A percentile compares a stretch with the other conserved stretches of the same genome.
These are phyloP conservation scores for Triangularia setosa DNA, from an alignment of 2,329 filamentous ascomycete species.

Conservation along the genomic window DNA sequence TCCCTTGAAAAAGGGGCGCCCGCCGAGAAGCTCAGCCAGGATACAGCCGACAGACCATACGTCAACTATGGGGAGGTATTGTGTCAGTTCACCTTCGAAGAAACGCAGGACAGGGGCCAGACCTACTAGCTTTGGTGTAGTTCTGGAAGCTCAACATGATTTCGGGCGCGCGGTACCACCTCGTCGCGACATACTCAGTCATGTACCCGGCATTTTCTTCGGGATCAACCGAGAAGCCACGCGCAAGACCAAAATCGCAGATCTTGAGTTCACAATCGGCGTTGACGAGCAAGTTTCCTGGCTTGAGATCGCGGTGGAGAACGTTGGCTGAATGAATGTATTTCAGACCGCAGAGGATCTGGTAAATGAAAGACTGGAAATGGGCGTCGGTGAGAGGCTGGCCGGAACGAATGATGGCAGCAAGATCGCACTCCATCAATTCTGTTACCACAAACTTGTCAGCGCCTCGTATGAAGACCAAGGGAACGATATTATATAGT, in stretches of 20 bases:
- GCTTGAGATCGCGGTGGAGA: slow-evolving; percentile 93
- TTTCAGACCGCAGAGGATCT: slow-evolving; percentile 97
- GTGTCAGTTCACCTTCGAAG: not conserved
- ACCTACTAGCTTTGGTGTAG: slow-evolving; percentile 99
- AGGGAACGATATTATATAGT: not conserved
- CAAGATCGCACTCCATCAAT: slow-evolving; percentile 98
- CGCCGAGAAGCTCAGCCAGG: slow-evolving; percentile 89
- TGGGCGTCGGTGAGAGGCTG: slow-evolving; percentile 97
- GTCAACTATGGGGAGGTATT: slow-evolving; percentile 63
- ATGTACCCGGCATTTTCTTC: slow-evolving; percentile 99
- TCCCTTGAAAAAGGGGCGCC: slow-evolving; percentile 98
- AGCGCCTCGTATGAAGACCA: not conserved
- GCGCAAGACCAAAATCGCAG: slow-evolving; percentile 92
- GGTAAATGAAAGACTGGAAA: slow-evolving; percentile 99
- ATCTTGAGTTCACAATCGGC: slow-evolving; percentile 99
- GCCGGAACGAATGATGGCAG: slow-evolving; percentile 94
- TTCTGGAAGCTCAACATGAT: slow-evolving; percentile 99
- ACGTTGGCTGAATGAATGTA: slow-evolving; percentile 99
- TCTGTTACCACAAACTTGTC: slow-evolving; percentile 51
- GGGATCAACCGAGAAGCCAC: slow-evolving; percentile 94
- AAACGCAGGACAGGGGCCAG: not conserved
- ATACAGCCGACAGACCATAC: slow-evolving; percentile 99
- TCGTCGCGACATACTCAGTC: slow-evolving; percentile 97
- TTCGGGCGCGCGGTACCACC: slow-evolving; percentile 93
- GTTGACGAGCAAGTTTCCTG: slow-evolving; percentile 94